Evolutionary conservation across 441 rosid genomes (phyloP).

Genomic region (Hura crepitans): DNA sequence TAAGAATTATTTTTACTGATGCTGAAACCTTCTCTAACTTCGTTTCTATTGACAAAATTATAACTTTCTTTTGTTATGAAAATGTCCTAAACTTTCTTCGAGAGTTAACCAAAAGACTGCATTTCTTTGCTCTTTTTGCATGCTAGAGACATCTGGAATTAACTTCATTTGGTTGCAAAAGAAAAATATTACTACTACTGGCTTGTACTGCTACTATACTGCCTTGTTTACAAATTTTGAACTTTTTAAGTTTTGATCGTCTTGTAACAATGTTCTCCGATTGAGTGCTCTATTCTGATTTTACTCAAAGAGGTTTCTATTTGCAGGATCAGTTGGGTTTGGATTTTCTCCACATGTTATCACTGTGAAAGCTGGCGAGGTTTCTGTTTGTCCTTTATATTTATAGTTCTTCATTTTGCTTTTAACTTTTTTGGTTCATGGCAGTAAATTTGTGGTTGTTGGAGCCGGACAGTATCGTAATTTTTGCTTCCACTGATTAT

Average conservation of each 20-base stretch:
- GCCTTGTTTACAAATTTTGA: neutral
- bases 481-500: neutral
- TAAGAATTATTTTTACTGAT: neutral
- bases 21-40: neutral
- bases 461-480: neutral
- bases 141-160: neutral
- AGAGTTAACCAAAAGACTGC: neutral
- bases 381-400: conserved; percentile 28
- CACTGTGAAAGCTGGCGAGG: conserved; percentile 85
- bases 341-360: conserved; percentile 81
- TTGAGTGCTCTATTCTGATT: neutral
- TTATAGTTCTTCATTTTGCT: conserved; percentile 15
- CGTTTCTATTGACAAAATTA: neutral
- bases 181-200: neutral
- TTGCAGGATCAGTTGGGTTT: conserved; percentile 66
- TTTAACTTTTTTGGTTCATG: conserved; percentile 5
- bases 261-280: neutral
- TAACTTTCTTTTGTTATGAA: too few species aligned
- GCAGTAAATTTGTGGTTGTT: conserved; percentile 3
- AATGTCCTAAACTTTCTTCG: neutral
- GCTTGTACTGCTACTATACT: neutral
- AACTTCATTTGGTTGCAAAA: neutral
- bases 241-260: neutral
- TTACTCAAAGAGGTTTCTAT: conserved; percentile 17
- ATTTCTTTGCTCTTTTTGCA: neutral